These are phyloP conservation scores for Colletotrichum tropicicola DNA, from an alignment of 2,329 filamentous ascomycete species.

Conservation along the genomic window DNA sequence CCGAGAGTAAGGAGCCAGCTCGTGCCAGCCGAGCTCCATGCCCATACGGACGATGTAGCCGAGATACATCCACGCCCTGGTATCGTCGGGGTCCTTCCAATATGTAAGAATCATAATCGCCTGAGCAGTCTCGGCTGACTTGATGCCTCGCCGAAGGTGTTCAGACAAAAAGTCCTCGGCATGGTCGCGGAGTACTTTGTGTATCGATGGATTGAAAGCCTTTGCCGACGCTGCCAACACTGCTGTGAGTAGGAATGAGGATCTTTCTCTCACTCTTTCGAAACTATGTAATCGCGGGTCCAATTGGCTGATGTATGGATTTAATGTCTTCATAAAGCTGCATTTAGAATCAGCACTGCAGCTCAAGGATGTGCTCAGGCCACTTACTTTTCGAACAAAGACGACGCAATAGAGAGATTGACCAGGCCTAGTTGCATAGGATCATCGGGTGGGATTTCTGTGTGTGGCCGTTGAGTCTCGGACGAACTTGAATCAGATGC, in stretches of 20 bases:
- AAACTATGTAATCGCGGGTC: constrained; percentile 48
- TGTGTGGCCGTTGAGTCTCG: background rate
- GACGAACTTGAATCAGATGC: background rate
- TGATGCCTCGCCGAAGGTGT: constrained; percentile 41
- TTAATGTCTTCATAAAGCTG: constrained; percentile 48
- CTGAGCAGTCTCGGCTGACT: constrained; percentile 49
- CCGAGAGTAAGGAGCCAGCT: constrained; percentile 30
- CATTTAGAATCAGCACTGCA: background rate
- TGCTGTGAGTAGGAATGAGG: constrained; percentile 45
- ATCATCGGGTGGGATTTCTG: background rate
- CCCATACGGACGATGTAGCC: constrained; percentile 50
- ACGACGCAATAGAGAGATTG: constrained; percentile 10
- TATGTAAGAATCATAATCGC: constrained; percentile 49
- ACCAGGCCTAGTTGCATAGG: constrained; percentile 2
- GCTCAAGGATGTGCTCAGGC: background rate
- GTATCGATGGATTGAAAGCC: constrained; percentile 43
- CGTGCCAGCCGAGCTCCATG: constrained; percentile 49
- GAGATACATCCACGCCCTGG: constrained; percentile 47
- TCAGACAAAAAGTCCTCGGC: constrained; percentile 40
- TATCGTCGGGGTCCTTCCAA: constrained; percentile 52
- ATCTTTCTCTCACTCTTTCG: constrained; percentile 43
- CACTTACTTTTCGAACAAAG: constrained; percentile 17
- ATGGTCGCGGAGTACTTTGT: constrained; percentile 30
- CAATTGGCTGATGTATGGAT: constrained; percentile 50
- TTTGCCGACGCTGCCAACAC: constrained; percentile 46